Base-by-base conservation (phyloP, 1,139 yeast species). In the Eremothecium sinecaudum region DNA sequence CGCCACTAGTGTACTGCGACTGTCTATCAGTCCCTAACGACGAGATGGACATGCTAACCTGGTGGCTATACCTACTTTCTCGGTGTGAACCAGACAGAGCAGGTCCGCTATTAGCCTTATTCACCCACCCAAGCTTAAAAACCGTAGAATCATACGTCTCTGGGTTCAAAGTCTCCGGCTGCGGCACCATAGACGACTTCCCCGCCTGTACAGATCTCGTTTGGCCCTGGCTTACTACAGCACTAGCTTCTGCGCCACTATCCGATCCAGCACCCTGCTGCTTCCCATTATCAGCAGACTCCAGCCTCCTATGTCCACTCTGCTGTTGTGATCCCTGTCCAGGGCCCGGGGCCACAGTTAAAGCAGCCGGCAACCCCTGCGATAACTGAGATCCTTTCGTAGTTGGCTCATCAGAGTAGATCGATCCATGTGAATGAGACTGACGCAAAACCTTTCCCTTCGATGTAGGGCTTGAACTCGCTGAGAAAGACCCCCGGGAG, bases 361-460 rank as follows among this genome's bases (percentile, higher is more conserved):
- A 10, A 19, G 21, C 10, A 19, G 7, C 9, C 10, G 7, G 21
- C 21, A 19, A 7, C 10, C 10, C 10, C 10, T 19, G 21, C 10
- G 7, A 10, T 19, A 10, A 8, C 21, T 19, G 25, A 12, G 12
- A 9, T 7, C 12, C 25, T 23, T 13, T 27, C 21, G 17, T n/a
- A 9, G 30, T 27, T 27, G 94, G 94, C 72, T 84, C 94, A 69
- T 86, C 93, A 77, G 86, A 84, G 78, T 78, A 78, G 64, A 78
- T 77, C 47, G 80, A 77, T 75, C 79, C 80, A 73, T 80, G 81
- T 63, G 81, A 27, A 12, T 27, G 19, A 19, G 30, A 27, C 14
- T 27, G 30, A 17, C 30, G 30, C 30, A 21, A 27, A 11, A 27
- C n/a, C 11, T 27, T 27, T 16, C 17, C 17, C 14, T 15, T 27